phyloP scores from a whole-genome alignment of 2,329 filamentous ascomycete species.

The Dendrostoma leiphaemia region DNA sequence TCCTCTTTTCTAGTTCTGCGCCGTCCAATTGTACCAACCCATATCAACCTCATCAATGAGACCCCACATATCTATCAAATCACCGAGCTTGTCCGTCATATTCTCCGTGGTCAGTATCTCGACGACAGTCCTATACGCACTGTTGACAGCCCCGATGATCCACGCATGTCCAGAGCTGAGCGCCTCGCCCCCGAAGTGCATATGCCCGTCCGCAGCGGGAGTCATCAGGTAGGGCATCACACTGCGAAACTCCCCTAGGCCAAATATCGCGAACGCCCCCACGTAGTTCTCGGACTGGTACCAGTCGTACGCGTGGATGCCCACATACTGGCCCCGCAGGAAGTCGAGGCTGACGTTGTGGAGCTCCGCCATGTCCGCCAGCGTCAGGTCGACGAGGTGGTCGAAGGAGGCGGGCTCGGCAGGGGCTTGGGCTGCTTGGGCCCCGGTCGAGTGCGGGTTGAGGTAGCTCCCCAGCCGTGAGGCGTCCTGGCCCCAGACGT shows the following conservation, averaged over 20 bases:
- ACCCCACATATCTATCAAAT: slow-evolving; percentile 21
- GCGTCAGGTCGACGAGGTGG: slow-evolving; percentile 22
- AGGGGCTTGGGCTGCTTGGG: slow-evolving; percentile 18
- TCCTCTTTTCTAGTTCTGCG: neutral
- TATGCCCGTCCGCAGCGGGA: slow-evolving; percentile 22
- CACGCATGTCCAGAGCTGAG: slow-evolving; percentile 26
- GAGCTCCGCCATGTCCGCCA: slow-evolving; percentile 21
- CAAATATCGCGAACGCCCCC: slow-evolving; percentile 26
- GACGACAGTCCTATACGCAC: slow-evolving; percentile 23
- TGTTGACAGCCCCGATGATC: slow-evolving; percentile 27
- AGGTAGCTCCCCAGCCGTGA: slow-evolving; percentile 25
- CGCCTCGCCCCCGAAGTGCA: slow-evolving; percentile 27
- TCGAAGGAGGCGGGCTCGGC: slow-evolving; percentile 17
- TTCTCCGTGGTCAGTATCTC: slow-evolving; percentile 21
- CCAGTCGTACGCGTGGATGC: slow-evolving; percentile 24
- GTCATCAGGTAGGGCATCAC: slow-evolving; percentile 23
- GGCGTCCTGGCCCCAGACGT: slow-evolving; percentile 26
- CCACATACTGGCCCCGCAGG: slow-evolving; percentile 20
- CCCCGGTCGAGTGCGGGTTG: slow-evolving; percentile 21
- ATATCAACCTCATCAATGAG: slow-evolving; percentile 23
- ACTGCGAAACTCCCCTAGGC: slow-evolving; percentile 23
- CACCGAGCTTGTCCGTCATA: slow-evolving; percentile 20
- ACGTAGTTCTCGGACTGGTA: slow-evolving; percentile 23
- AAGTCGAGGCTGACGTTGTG: slow-evolving; percentile 23
- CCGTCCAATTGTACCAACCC: slow-evolving; percentile 23